Evolutionary conservation across 306 rosid species (phyloP).

Genomic region (Sechiopsis laciniata): DNA sequence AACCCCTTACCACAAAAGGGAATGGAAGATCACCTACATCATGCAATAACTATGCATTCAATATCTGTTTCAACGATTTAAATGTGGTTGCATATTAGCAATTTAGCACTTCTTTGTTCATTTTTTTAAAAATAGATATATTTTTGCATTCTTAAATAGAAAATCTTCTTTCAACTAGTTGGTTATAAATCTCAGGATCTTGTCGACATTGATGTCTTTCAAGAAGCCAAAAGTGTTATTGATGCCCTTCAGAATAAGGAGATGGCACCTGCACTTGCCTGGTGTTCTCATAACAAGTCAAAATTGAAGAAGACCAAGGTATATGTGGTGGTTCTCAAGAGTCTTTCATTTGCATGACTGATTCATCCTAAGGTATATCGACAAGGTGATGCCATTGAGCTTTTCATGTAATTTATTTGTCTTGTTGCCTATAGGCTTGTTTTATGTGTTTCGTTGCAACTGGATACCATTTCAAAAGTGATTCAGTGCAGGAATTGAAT

Average conservation of each 20-base stretch:
- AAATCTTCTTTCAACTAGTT: background rate
- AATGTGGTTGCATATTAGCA: background rate
- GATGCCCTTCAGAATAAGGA: conserved; percentile 82
- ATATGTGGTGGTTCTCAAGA: conserved; percentile 1
- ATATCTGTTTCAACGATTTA: conserved; percentile 1
- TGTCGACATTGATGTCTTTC: conserved; percentile 85
- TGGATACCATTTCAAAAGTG: background rate
- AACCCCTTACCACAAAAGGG: background rate
- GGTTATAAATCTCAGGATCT: conserved; percentile 51
- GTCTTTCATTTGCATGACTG: conserved; percentile 4
- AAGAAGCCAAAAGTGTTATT: conserved; percentile 78
- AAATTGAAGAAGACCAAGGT: conserved; percentile 94
- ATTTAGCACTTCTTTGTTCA: background rate
- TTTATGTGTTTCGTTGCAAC: background rate
- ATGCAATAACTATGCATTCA: background rate
- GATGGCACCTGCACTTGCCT: conserved; percentile 77
- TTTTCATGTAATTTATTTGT: background rate
- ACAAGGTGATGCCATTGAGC: background rate
- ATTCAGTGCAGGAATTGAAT: background rate
- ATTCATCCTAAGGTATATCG: background rate
- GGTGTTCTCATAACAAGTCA: conserved; percentile 94
- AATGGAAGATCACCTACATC: background rate
- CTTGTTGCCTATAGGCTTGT: background rate
- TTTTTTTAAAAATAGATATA: background rate
- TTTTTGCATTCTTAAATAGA: background rate